Percentiles rank a stretch among this genome's conserved stretches.
phyloP scores from a whole-genome alignment of 2,329 filamentous ascomycete species.

The Aspergillus candidus region DNA sequence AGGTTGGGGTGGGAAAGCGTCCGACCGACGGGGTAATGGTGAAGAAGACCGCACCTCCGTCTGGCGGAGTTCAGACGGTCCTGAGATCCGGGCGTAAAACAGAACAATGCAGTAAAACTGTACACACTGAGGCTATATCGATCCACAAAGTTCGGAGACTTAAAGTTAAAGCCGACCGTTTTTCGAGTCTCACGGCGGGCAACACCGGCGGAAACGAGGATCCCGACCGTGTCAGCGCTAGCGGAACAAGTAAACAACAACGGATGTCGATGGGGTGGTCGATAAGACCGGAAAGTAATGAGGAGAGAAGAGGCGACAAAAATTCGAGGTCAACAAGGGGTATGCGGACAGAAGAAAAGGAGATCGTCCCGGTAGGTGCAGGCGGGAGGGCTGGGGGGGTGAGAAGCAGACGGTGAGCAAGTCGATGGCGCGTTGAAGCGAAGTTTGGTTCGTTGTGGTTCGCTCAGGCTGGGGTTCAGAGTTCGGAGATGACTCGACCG shows the following conservation, averaged over 20 bases:
- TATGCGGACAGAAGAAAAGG: too few relatives aligned
- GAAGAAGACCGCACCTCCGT: constrained; percentile 1
- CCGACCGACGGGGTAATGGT: background rate
- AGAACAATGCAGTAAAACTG: constrained; percentile 7
- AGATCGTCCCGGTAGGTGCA: too few relatives aligned
- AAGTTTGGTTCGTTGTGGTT: constrained; percentile 10
- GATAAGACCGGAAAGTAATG: constrained; percentile 4
- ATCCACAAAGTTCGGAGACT: constrained; percentile 10
- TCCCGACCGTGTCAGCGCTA: constrained; percentile 19
- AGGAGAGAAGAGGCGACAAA: background rate
- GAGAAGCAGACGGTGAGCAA: too few relatives aligned
- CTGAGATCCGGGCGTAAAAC: background rate
- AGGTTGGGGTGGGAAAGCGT: background rate
- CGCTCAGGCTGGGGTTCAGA: constrained; percentile 13
- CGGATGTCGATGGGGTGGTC: constrained; percentile 2
- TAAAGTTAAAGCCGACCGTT: too few relatives aligned
- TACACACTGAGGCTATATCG: constrained; percentile 16
- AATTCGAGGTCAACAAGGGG: background rate
- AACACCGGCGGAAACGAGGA: constrained; percentile 19
- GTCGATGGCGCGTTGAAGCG: too few relatives aligned
- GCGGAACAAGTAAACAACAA: constrained; percentile 7
- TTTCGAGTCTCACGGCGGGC: background rate
- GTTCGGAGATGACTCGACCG: constrained; percentile 13
- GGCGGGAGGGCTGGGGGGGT: too few relatives aligned
- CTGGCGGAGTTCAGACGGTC: constrained; percentile 2